These are phyloP conservation scores for Inosperma sp. DNA, from an alignment of 768 basidiomycete genomes.

Conservation along the genomic window DNA sequence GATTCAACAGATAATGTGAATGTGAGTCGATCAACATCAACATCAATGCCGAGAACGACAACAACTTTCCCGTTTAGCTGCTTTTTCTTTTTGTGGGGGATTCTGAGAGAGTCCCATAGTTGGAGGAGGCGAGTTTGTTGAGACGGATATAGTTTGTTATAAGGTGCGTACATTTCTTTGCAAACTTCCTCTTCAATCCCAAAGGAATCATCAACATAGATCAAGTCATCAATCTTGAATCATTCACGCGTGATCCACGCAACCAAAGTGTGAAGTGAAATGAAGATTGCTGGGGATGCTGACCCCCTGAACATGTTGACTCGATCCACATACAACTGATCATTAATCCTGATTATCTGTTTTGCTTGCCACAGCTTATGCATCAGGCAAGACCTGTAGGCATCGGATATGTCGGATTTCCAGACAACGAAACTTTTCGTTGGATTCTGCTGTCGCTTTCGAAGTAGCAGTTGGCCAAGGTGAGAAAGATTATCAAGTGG, in stretches of 20 bases:
- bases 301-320: no score
- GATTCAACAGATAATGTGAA: conserved; percentile 22
- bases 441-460: background rate
- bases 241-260: conserved; percentile 30
- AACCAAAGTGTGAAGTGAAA: no score
- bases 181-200: conserved; percentile 12
- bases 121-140: no score
- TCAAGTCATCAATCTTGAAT: conserved; percentile 8
- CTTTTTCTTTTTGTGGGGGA: no score
- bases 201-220: no score
- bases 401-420: conserved; percentile 33
- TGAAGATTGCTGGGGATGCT: no score
- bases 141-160: background rate
- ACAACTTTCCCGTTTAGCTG: conserved; percentile 23
- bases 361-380: conserved; percentile 28
- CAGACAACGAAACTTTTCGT: conserved; percentile 31
- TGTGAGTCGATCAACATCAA: conserved; percentile 27
- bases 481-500: no score
- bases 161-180: background rate
- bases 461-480: conserved; percentile 9
- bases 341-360: conserved; percentile 30
- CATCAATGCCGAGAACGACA: conserved; percentile 35
- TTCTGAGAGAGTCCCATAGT: no score
- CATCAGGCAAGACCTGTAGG: conserved; percentile 31
- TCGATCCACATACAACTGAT: conserved; percentile 27